Percentiles rank a stretch among this genome's conserved stretches.
phyloP scores from a whole-genome alignment of 805 yeast genomes.

The Ogataea methylovora region DNA sequence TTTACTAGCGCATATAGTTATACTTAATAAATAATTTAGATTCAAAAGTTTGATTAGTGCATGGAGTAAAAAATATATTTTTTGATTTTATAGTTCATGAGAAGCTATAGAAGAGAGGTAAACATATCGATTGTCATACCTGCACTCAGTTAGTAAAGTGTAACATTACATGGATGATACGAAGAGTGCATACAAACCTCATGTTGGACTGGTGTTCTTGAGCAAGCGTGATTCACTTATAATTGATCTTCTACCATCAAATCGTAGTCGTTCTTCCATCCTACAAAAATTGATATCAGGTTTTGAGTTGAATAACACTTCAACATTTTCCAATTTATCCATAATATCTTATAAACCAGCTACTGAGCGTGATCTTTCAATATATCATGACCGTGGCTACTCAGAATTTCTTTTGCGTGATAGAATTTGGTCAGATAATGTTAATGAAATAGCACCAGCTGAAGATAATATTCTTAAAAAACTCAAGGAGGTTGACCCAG shows the following conservation, averaged over 20 bases:
- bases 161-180: too few relatives aligned
- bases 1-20: too few relatives aligned
- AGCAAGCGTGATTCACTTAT: slow-evolving; percentile 7
- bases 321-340: slow-evolving; percentile 15
- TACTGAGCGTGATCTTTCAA: slow-evolving; percentile 28
- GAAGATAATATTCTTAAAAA: slow-evolving; percentile 5
- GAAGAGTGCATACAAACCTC: too few relatives aligned
- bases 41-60: too few relatives aligned
- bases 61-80: too few relatives aligned
- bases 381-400: slow-evolving; percentile 43
- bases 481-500: neutral
- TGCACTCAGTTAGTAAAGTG: too few relatives aligned
- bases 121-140: too few relatives aligned
- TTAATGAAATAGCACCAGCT: slow-evolving; percentile 7
- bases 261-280: slow-evolving; percentile 40
- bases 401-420: slow-evolving; percentile 30
- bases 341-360: slow-evolving; percentile 19
- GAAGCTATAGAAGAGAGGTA: too few relatives aligned
- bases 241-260: slow-evolving; percentile 43
- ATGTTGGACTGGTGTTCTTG: slow-evolving; percentile 9
- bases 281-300: slow-evolving; percentile 35
- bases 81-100: too few relatives aligned
- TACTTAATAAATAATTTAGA: too few relatives aligned
- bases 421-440: slow-evolving; percentile 13
- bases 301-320: slow-evolving; percentile 24